Conservation (phyloP, 768 basidiomycete genomes). For the Steccherinum ochraceum region DNA sequence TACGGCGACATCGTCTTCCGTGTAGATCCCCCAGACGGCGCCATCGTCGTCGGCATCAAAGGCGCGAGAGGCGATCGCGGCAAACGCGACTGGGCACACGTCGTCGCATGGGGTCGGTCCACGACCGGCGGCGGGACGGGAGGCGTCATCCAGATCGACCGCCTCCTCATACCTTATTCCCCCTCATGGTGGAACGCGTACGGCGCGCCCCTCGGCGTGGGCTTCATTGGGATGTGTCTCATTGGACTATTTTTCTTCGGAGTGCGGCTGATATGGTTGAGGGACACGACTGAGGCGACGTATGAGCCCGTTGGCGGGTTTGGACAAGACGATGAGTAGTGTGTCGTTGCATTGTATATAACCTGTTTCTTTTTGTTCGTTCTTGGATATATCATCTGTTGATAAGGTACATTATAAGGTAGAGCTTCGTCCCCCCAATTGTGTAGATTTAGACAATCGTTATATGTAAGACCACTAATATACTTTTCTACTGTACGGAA, state of each 20-base stretch:
- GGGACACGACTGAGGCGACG: slow-evolving; percentile 76
- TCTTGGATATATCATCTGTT: no score
- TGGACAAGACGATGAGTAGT: slow-evolving; percentile 44
- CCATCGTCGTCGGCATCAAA: slow-evolving; percentile 60
- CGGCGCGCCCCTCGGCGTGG: slow-evolving; percentile 61
- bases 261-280: slow-evolving; percentile 64
- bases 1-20: slow-evolving; percentile 87
- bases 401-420: no score
- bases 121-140: slow-evolving; percentile 70
- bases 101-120: slow-evolving; percentile 70
- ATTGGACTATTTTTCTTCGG: slow-evolving; percentile 71
- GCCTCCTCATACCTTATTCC: slow-evolving; percentile 75
- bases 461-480: not conserved
- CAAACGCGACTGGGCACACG: slow-evolving; percentile 55
- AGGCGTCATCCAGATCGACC: slow-evolving; percentile 86
- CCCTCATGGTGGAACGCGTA: slow-evolving; percentile 83
- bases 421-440: no score
- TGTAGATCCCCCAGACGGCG: slow-evolving; percentile 33
- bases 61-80: slow-evolving; percentile 63
- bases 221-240: slow-evolving; percentile 47
- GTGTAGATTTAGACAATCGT: not conserved
- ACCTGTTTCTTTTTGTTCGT: no score
- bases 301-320: slow-evolving; percentile 90
- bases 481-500: not conserved
- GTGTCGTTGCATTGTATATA: no score